Percentiles rank a stretch among this genome's conserved stretches.
Evolutionary conservation across 192 early-diverging fungal genomes (phyloP).

Genomic region (Backusella australiensis): DNA sequence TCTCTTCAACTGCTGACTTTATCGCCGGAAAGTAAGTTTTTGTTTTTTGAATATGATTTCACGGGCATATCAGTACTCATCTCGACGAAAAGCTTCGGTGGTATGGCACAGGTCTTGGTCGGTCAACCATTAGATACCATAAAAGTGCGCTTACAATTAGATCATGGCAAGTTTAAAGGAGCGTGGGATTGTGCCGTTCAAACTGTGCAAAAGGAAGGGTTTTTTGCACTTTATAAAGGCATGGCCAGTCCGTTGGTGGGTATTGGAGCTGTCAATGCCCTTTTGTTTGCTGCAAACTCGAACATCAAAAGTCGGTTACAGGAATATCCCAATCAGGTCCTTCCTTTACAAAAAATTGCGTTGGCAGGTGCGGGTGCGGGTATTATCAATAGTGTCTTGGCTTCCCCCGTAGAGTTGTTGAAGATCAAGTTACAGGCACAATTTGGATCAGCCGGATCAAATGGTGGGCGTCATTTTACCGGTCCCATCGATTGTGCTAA

Average conservation of each 20-base stretch:
- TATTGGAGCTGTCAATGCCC: constrained; percentile 81
- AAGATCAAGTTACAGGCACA: constrained; percentile 94
- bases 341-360: constrained; percentile 70
- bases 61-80: neutral
- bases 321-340: constrained; percentile 39
- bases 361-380: constrained; percentile 88
- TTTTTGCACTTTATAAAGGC: constrained; percentile 79
- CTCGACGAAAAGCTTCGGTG: constrained; percentile 48
- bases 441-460: constrained; percentile 49
- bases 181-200: constrained; percentile 80
- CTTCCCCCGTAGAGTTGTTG: constrained; percentile 92
- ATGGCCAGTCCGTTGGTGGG: constrained; percentile 83
- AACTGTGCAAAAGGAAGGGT: constrained; percentile 78
- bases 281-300: constrained; percentile 83
- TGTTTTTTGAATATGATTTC: neutral
- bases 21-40: constrained; percentile 57
- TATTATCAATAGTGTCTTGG: constrained; percentile 77
- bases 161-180: constrained; percentile 62
- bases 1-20: constrained; percentile 45
- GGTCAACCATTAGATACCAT: constrained; percentile 88
- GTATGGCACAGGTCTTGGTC: constrained; percentile 56
- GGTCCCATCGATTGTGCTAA: constrained; percentile 69
- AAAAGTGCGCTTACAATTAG: constrained; percentile 77
- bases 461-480: constrained; percentile 22
- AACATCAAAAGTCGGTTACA: constrained; percentile 56